Percentiles rank a stretch among this genome's conserved stretches.
phyloP scores from a whole-genome alignment of 441 rosid species.

The Pelargonium citronellum region DNA sequence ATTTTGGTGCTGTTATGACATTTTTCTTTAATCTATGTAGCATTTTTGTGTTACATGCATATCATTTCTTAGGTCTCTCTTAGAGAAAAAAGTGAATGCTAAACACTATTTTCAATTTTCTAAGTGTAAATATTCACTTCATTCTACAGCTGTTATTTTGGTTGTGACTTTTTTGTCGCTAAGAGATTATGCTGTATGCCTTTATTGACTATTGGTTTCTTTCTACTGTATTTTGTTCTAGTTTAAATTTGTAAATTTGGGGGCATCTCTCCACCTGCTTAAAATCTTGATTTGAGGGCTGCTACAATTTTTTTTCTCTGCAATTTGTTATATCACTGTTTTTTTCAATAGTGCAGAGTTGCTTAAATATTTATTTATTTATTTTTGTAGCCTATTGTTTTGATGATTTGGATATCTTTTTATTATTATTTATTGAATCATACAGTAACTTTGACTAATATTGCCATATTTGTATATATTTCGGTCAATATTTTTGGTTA shows the following conservation, averaged over 20 bases:
- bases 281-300: neutral
- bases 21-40: too few relatives aligned
- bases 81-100: too few relatives aligned
- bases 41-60: too few relatives aligned
- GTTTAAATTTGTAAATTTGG: neutral
- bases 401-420: neutral
- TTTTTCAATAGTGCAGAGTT: too few relatives aligned
- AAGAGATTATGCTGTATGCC: neutral
- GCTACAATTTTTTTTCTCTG: too few relatives aligned
- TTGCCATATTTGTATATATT: neutral
- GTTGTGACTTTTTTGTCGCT: neutral
- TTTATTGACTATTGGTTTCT: neutral
- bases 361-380: too few relatives aligned
- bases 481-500: neutral
- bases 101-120: too few relatives aligned
- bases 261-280: neutral
- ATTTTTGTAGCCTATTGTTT: neutral
- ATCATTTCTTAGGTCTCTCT: too few relatives aligned
- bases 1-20: too few relatives aligned
- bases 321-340: too few relatives aligned
- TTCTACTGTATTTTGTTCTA: neutral
- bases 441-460: neutral
- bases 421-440: neutral
- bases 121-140: too few relatives aligned
- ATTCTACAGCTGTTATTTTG: neutral